Base-by-base conservation (phyloP, 495 filamentous ascomycete species). In the Gamarada debralockiae region DNA sequence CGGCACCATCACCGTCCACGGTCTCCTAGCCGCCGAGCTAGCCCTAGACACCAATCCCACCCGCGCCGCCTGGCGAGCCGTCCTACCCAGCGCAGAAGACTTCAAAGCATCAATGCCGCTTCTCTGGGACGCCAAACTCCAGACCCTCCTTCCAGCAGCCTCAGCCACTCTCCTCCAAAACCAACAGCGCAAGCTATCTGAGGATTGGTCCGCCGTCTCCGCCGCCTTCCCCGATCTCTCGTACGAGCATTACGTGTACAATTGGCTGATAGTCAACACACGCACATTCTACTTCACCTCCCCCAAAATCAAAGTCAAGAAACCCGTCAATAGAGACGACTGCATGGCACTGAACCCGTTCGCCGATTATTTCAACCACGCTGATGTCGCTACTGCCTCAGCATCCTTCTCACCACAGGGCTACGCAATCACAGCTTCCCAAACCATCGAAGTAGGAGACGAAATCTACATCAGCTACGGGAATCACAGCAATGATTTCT, bases 351-450 rank as follows among this genome's bases (percentile, higher is more conserved):
- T 89, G 60, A 71, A 78, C 62, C 86, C 86, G 0, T 84, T 88
- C 61, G 74, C 82, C 13, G 86, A 90, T 67, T 83, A 82, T 56
- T 86, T 89, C 64, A 89, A 90, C 61, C 86, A 90, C 1, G 73
- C 80, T 33, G 48, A 21, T 15, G 33, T 40, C 1, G 62, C 60
- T 40, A 60, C 67, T 39, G 67, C 62, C 46, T 20, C 31, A 4
- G 64, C 64, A 2, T 12, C 50, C 14, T 63, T 50, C 42, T 48
- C 45, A 23, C n/a, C 33, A n/a, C 3, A 25, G 0, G 52, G 47
- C 36, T 65, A 55, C 36, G 23, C 18, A 21, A 50, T 63, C 27
- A 54, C 34, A 17, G 45, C 63, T 0, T 18, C 38, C 5, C 15
- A 17, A 5, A 22, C 15, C 0, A 49, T 56, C 17, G 69, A 75